A percentile compares a stretch with the other conserved stretches of the same genome.
These are phyloP conservation scores for Talaromyces ruber DNA, from an alignment of 495 filamentous ascomycete species.

Conservation along the genomic window DNA sequence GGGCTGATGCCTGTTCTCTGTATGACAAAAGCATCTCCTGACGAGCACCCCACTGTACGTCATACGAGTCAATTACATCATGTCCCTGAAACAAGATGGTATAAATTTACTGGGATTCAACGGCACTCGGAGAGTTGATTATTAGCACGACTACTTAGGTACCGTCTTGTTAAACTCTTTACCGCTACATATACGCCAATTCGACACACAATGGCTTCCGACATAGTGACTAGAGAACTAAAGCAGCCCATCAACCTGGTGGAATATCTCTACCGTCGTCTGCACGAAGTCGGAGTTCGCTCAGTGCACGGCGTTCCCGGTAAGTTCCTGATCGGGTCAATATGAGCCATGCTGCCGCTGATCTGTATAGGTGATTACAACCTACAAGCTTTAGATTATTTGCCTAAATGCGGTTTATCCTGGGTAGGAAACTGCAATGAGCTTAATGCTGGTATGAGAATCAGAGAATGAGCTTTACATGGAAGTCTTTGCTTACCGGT, in stretches of 20 bases:
- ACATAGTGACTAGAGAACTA: slow-evolving; percentile 46
- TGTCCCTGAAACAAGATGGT: not conserved
- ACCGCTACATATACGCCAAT: not conserved
- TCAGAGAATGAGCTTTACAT: not conserved
- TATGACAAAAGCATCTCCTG: slow-evolving; percentile 3
- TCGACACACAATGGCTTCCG: slow-evolving; percentile 31
- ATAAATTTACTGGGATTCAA: not conserved
- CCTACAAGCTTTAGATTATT: slow-evolving; percentile 51
- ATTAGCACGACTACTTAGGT: not conserved
- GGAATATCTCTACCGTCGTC: slow-evolving; percentile 55
- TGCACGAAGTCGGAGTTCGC: slow-evolving; percentile 53
- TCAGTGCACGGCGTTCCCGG: slow-evolving; percentile 61
- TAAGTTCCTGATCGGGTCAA: not conserved
- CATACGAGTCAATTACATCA: slow-evolving; percentile 6
- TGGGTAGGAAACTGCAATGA: slow-evolving; percentile 70
- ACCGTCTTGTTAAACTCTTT: not conserved
- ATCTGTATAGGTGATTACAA: slow-evolving; percentile 31
- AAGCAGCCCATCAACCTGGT: slow-evolving; percentile 47
- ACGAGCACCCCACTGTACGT: slow-evolving; percentile 10
- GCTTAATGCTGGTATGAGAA: slow-evolving; percentile 51
- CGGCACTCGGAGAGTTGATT: not conserved
- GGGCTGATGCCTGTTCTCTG: not conserved
- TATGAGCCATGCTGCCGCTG: not conserved
- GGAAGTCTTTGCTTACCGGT: not conserved
- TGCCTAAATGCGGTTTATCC: slow-evolving; percentile 45